A percentile compares a stretch with the other conserved stretches of the same genome.
Evolutionary conservation across 129 eudicot species (phyloP).

Genomic region (Mikania micrantha): DNA sequence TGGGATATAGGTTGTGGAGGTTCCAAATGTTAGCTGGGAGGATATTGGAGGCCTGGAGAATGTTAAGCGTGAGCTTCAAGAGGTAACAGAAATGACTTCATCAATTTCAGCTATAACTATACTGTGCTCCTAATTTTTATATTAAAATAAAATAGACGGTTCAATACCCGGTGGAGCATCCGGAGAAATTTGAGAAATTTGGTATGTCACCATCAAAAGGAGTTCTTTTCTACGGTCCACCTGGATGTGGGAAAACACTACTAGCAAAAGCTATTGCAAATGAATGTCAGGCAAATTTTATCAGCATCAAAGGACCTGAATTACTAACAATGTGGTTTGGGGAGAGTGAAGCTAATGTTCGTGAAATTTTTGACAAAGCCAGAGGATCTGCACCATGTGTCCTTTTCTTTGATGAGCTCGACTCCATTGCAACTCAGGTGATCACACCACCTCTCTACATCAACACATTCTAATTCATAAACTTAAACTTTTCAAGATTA

Average conservation of each 20-base stretch:
- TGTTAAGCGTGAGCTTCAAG: conserved; percentile 73
- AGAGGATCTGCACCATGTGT: conserved; percentile 79
- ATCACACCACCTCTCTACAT: too few relatives aligned
- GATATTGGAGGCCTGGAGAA: conserved; percentile 84
- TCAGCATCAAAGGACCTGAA: conserved; percentile 75
- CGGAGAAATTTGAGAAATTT: conserved; percentile 80
- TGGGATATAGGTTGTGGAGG: conserved; percentile 69
- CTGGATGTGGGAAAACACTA: conserved; percentile 76
- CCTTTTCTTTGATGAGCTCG: conserved; percentile 84
- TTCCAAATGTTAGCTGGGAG: conserved; percentile 68
- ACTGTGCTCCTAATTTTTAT: too few relatives aligned
- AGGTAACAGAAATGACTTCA: too few relatives aligned
- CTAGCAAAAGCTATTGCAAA: conserved; percentile 80
- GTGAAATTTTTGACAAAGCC: conserved; percentile 79
- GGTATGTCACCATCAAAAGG: conserved; percentile 89
- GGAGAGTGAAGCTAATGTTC: conserved; percentile 83
- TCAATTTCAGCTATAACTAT: too few relatives aligned
- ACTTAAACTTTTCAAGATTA: too few relatives aligned
- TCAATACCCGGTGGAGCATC: conserved; percentile 89
- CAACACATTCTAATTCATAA: too few relatives aligned
- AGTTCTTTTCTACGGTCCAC: conserved; percentile 78
- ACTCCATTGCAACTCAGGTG: conserved; percentile 87
- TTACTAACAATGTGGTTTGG: conserved; percentile 87
- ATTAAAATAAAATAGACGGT: conserved; percentile 43
- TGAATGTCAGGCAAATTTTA: conserved; percentile 82